Evolutionary conservation across 768 basidiomycete genomes (phyloP), one percentile per base, ranked within the genome.

Genomic region (Mycena latifolia): DNA sequence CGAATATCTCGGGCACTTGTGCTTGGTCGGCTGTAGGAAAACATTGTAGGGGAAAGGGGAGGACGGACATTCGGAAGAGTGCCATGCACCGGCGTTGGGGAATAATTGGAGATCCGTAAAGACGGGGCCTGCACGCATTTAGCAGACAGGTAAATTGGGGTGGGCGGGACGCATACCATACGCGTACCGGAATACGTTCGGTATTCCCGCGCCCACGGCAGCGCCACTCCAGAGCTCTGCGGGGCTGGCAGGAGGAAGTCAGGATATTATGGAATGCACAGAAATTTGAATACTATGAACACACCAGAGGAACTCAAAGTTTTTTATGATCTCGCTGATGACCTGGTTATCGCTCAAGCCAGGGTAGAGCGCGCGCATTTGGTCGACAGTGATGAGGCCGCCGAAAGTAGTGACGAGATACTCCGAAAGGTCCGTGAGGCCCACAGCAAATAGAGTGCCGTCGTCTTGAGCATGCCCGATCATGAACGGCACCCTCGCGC

Each of bases 1-100:
- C 75, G 59, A 76, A 76, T n/a, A 76, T 63, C 35, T 71, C 66
- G 8, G 27, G 48, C 10, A 74, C 73, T 74, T 43, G 14, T 6
- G 18, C 15, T 5, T 33, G 28, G 35, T 37, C 35, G 24, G 29
- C n/a, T 5, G 1, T 22, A 29, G n/a, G 48, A 50, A 11, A 50
- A 28, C 2, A 18, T 9, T 41, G 33, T 41, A 20, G 22, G 14
- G 43, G n/a, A 5, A 22, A 22, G 43, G 22, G 20, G 22, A 41
- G 35, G 25, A 11, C 35, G 24, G 41, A 60, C 24, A 53, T 22
- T 74, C 73, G 1, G 73, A 65, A 0, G 69, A 61, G 56, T 74
- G 73, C 67, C 66, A 74, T 8, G 73, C 70, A 0, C 73, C 73
- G 15, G 70, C 71, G 29, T 61, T 57, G 14, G 73, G 73, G 56